phyloP scores from a whole-genome alignment of 768 basidiomycete species.

The Collybia sp. region DNA sequence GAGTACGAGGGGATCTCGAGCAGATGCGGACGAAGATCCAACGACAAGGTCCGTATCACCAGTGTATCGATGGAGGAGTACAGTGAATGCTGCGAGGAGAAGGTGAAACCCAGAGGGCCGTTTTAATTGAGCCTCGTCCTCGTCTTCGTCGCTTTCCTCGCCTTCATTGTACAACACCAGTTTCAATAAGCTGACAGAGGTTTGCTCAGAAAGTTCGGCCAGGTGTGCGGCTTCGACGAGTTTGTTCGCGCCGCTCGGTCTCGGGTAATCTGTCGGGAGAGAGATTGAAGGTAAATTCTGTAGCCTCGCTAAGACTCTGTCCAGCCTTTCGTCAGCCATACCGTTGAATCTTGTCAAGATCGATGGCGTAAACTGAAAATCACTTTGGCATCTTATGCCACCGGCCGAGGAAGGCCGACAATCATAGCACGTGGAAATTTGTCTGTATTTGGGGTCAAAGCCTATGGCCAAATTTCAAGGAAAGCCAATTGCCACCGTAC shows the following conservation, averaged over 20 bases:
- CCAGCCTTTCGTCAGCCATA: slow-evolving; percentile 45
- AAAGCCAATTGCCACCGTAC: no score
- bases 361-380: no score
- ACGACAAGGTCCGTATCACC: slow-evolving; percentile 93
- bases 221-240: slow-evolving; percentile 82
- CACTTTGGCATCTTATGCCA: slow-evolving; percentile 2
- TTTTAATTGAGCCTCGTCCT: slow-evolving; percentile 25
- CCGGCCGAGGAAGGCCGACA: no score
- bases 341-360: not conserved
- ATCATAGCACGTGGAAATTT: no score
- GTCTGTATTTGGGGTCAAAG: no score
- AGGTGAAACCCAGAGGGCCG: slow-evolving; percentile 87
- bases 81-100: slow-evolving; percentile 86
- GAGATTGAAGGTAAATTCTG: slow-evolving; percentile 86
- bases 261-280: slow-evolving; percentile 93
- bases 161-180: slow-evolving; percentile 71
- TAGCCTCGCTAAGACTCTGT: slow-evolving; percentile 58
- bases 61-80: slow-evolving; percentile 90
- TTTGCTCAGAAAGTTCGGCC: slow-evolving; percentile 66
- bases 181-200: slow-evolving; percentile 76
- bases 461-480: no score
- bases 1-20: slow-evolving; percentile 77
- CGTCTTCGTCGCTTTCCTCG: slow-evolving; percentile 46
- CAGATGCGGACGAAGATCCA: slow-evolving; percentile 76
- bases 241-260: slow-evolving; percentile 67